These are phyloP conservation scores for Podaxis pistillaris DNA, from an alignment of 768 basidiomycete genomes.

Conservation along the genomic window DNA sequence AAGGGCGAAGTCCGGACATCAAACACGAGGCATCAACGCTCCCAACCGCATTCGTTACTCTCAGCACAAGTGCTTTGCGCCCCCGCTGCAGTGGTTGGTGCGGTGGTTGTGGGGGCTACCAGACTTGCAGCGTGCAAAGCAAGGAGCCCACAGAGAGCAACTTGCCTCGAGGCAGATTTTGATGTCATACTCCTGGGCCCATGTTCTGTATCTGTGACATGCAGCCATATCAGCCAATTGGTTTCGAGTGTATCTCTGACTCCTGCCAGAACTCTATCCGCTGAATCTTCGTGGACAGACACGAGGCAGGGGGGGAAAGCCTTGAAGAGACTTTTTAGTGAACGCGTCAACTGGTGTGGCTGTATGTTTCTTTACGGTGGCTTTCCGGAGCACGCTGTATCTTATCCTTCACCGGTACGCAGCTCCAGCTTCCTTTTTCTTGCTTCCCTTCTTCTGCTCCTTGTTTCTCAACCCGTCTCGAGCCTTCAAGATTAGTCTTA, in stretches of 20 bases:
- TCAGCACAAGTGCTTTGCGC: neutral
- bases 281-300: slow-evolving; percentile 4
- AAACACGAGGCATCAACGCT: slow-evolving; percentile 11
- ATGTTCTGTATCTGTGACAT: neutral
- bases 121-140: neutral
- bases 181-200: neutral
- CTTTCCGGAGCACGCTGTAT: neutral
- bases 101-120: neutral
- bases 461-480: neutral
- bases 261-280: neutral
- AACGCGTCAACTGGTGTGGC: neutral
- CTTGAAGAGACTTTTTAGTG: slow-evolving; percentile 1
- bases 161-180: slow-evolving; percentile 14
- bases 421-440: neutral
- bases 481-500: neutral
- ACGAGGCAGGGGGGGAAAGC: slow-evolving; percentile 7
- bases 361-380: neutral
- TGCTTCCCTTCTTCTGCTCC: neutral
- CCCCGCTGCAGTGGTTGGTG: neutral
- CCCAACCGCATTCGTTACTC: neutral
- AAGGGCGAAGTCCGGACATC: neutral
- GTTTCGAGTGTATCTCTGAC: neutral
- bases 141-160: slow-evolving; percentile 2
- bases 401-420: neutral
- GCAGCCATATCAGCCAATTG: neutral